Conservation (phyloP, 495 filamentous ascomycete species). For the Lineolata rhizophorae region DNA sequence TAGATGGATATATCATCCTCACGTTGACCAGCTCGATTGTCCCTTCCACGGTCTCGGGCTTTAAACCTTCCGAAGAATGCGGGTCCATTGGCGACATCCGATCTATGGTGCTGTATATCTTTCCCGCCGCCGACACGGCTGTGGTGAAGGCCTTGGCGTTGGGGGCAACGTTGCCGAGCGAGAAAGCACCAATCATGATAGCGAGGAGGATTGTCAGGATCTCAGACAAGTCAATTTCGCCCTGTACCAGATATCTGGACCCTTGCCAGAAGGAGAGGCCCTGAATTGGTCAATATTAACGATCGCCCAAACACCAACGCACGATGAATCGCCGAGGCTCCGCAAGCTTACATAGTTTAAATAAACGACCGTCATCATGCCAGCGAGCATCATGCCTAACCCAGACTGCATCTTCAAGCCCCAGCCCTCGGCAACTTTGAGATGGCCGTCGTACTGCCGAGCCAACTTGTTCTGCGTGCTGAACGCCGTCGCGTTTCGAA, state of each 20-base stretch:
- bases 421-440: conserved; percentile 49
- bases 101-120: conserved; percentile 87
- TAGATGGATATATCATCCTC: conserved; percentile 84
- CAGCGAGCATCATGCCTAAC: conserved; percentile 54
- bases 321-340: not conserved
- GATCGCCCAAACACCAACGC: conserved; percentile 1
- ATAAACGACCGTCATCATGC: conserved; percentile 66
- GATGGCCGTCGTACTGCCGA: conserved; percentile 55
- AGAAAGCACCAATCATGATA: conserved; percentile 80
- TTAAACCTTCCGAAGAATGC: conserved; percentile 42
- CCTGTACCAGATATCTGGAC: conserved; percentile 48
- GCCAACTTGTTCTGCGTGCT: conserved; percentile 79
- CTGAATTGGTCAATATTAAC: no score
- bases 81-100: conserved; percentile 75
- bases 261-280: conserved; percentile 90
- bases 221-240: conserved; percentile 29
- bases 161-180: conserved; percentile 71
- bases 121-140: conserved; percentile 58
- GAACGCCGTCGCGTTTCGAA: conserved; percentile 84
- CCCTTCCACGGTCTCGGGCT: conserved; percentile 48
- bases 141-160: conserved; percentile 70
- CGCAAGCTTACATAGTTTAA: conserved; percentile 45
- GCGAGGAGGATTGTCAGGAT: conserved; percentile 71
- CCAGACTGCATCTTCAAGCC: conserved; percentile 53
- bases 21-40: conserved; percentile 64